These are phyloP conservation scores for Aphanomyces astaci DNA, from an alignment of 352 stramenopile species.

Conservation along the genomic window DNA sequence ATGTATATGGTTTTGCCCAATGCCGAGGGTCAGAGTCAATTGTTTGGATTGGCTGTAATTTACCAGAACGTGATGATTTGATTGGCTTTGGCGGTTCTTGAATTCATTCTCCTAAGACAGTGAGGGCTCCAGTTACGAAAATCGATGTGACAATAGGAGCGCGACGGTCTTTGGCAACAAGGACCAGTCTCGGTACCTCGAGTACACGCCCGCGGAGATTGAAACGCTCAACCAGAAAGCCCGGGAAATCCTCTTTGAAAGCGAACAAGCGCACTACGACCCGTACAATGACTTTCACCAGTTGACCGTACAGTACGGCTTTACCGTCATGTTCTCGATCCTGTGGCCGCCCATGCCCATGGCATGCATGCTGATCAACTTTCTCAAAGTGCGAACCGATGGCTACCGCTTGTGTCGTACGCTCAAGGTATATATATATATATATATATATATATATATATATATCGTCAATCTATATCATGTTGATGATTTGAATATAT, in stretches of 20 bases:
- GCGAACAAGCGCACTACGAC: conserved; percentile 61
- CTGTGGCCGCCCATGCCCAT: conserved; percentile 69
- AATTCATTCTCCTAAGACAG: too few species aligned
- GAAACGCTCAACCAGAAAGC: conserved; percentile 27
- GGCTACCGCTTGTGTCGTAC: conserved; percentile 62
- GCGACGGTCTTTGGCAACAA: conserved; percentile 23
- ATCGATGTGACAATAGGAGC: too few species aligned
- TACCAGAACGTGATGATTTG: too few species aligned
- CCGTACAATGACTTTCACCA: conserved; percentile 72
- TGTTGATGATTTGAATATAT: too few species aligned
- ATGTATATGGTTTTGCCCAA: too few species aligned
- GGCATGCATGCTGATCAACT: conserved; percentile 64
- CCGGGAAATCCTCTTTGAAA: conserved; percentile 62
- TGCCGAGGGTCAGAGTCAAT: too few species aligned
- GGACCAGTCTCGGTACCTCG: conserved; percentile 20
- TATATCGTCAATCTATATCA: too few species aligned
- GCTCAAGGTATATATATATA: conserved; percentile 33
- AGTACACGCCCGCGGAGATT: conserved; percentile 20
- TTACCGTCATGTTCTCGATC: conserved; percentile 77
- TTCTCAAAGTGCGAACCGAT: conserved; percentile 54
- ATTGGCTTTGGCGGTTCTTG: too few species aligned
- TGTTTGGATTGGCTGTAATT: too few species aligned
- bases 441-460: too few species aligned
- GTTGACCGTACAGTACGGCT: conserved; percentile 59
- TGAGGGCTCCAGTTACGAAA: too few species aligned